These are phyloP conservation scores for Penicillium sp. DNA, from an alignment of 2,329 filamentous ascomycete species.

Conservation along the genomic window DNA sequence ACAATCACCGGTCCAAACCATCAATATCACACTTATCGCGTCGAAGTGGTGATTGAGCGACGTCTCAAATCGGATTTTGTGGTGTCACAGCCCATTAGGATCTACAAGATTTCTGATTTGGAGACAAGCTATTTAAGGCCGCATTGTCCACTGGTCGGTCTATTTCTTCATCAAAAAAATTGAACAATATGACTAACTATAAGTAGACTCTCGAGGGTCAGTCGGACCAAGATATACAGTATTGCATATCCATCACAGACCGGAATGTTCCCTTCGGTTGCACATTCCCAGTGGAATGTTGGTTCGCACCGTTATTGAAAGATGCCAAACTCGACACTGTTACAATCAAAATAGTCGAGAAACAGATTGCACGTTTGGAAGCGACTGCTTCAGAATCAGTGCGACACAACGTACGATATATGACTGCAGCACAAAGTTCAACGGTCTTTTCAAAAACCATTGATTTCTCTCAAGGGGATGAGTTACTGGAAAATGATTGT, in stretches of 20 bases:
- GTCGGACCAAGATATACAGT: conserved; percentile 14
- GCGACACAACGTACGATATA: conserved; percentile 11
- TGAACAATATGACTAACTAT: neutral
- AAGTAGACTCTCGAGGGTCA: conserved; percentile 14
- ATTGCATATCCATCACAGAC: conserved; percentile 20
- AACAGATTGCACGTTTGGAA: conserved; percentile 15
- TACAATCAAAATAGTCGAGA: conserved; percentile 15
- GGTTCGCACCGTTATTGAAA: conserved; percentile 18
- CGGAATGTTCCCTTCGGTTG: conserved; percentile 21
- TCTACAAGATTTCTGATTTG: conserved; percentile 12
- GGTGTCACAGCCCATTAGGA: conserved; percentile 16
- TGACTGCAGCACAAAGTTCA: conserved; percentile 12
- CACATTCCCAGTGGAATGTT: conserved; percentile 21
- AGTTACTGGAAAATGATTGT: neutral
- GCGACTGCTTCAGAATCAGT: conserved; percentile 20
- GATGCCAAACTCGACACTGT: conserved; percentile 7
- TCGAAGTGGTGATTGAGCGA: conserved; percentile 17
- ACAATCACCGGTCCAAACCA: conserved; percentile 13
- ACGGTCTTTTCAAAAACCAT: conserved; percentile 5
- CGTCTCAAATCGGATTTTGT: conserved; percentile 14
- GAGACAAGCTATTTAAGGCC: conserved; percentile 1
- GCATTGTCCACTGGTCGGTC: conserved; percentile 5
- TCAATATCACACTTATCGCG: conserved; percentile 19
- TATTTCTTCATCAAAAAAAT: neutral
- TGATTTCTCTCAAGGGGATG: neutral